Evolutionary conservation across 208 protist genomes (phyloP), one percentile per base, ranked within the genome.

Genomic region (Dictyostelium gargantuum): DNA sequence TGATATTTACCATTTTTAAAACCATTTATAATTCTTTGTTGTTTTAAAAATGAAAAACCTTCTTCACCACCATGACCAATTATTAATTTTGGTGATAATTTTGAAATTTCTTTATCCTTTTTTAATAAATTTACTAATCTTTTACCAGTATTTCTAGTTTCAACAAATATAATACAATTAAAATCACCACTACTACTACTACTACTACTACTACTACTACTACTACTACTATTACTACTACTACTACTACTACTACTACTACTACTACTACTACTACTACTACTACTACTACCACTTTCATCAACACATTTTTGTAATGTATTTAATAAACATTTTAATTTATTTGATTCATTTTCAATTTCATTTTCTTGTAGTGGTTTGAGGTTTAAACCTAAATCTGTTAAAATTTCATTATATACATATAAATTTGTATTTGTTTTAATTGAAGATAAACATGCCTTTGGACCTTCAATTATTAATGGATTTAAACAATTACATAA

Each of bases 151-250:
- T 21, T 35, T 70, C 84, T 63, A 4, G 38, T 91, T 50, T 80
- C 10, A 19, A 80, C 84, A 70, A 91, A 91, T 46, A 91, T 54
- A 21, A 91, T 74, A 46, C 68, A 74, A 29, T 44, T 74, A 23
- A 61, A 61, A 6, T 61, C 15, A 50, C 46, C 46, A 50, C 11
- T 50, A 15, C 11, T 50, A 11, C 11, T 50, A 50, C 11, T 50
- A 50, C 11, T 50, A 50, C 11, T 50, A 50, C 11, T 50, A 50
- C 11, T 11, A 15, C 4, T 50, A 50, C 11, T 50, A 50, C 11
- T 50, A 15, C 11, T 11, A 15, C 8, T 50, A 50, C 4, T 50
- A 11, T 50, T 50, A 50, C 11, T 50, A 50, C 11, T 50, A 50
- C 46, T 50, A 50, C 11, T 50, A 50, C 11, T 50, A 50, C 11